Conservation (phyloP, 2,329 filamentous ascomycete genomes). For the Emydomyces testavorans region DNA sequence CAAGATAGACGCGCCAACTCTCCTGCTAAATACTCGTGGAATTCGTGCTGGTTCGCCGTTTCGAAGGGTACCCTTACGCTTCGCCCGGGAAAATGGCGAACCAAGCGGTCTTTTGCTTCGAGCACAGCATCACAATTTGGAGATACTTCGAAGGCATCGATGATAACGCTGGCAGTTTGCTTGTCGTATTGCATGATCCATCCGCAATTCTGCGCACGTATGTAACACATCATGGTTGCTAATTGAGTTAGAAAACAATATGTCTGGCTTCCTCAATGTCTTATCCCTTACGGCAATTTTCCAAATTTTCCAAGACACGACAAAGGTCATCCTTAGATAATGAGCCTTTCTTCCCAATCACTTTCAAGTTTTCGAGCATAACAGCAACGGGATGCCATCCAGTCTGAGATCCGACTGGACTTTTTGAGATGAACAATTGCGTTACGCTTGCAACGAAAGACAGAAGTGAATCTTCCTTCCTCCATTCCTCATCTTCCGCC, state of each 20-base stretch:
- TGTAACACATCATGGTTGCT: conserved; percentile 29
- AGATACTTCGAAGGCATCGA: conserved; percentile 39
- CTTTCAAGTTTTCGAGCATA: not conserved
- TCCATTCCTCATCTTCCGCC: conserved; percentile 21
- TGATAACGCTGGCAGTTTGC: conserved; percentile 17
- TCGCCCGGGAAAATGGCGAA: conserved; percentile 35
- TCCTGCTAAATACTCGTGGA: conserved; percentile 22
- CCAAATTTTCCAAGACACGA: not conserved
- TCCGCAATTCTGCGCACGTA: conserved; percentile 38
- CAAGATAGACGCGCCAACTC: conserved; percentile 26
- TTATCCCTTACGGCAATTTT: not conserved
- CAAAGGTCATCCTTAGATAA: not conserved
- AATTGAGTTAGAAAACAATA: not conserved
- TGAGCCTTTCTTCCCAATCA: not conserved
- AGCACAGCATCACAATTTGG: conserved; percentile 30
- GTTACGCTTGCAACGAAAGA: not conserved
- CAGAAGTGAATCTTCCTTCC: conserved; percentile 16
- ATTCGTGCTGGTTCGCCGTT: conserved; percentile 17
- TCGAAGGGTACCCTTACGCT: conserved; percentile 18
- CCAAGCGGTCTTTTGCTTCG: conserved; percentile 28
- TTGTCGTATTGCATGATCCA: conserved; percentile 27
- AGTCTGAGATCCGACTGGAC: not conserved
- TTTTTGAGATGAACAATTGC: not conserved
- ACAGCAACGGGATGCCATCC: not conserved
- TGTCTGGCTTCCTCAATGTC: not conserved